Percentiles rank a stretch among this genome's conserved stretches.
These are phyloP conservation scores for Tagetes erecta DNA, from an alignment of 129 eudicot species.

Conservation along the genomic window DNA sequence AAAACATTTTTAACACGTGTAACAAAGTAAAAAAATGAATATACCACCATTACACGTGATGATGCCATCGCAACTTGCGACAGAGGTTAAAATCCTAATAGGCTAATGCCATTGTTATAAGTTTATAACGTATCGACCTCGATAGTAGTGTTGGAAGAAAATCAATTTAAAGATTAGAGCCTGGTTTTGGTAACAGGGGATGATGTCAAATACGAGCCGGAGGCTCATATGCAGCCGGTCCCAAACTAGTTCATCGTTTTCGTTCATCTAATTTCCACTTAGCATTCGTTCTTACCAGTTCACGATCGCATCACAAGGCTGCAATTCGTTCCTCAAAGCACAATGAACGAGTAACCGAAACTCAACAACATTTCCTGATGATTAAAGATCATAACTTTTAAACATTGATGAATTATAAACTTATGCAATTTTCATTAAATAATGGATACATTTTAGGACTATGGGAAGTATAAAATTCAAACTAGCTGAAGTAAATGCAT, in stretches of 20 bases:
- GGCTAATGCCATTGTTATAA: no score
- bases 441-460: not conserved
- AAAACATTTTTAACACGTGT: no score
- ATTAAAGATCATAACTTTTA: not conserved
- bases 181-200: not conserved
- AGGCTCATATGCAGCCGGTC: not conserved
- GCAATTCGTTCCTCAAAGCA: conserved; percentile 17
- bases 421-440: not conserved
- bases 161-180: no score
- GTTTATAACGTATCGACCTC: no score
- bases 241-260: not conserved
- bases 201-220: not conserved
- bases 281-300: not conserved
- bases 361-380: not conserved
- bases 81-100: no score
- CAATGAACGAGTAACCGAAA: not conserved
- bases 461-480: not conserved
- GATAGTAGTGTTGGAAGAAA: no score
- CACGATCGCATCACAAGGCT: not conserved
- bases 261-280: conserved; percentile 6
- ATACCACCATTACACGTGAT: no score
- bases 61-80: no score
- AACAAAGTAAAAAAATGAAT: no score
- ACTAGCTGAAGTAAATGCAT: no score
- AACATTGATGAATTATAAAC: not conserved